Base-by-base conservation (phyloP, 2,329 filamentous ascomycete genomes). In the Rhexocercosporidium sp. region DNA sequence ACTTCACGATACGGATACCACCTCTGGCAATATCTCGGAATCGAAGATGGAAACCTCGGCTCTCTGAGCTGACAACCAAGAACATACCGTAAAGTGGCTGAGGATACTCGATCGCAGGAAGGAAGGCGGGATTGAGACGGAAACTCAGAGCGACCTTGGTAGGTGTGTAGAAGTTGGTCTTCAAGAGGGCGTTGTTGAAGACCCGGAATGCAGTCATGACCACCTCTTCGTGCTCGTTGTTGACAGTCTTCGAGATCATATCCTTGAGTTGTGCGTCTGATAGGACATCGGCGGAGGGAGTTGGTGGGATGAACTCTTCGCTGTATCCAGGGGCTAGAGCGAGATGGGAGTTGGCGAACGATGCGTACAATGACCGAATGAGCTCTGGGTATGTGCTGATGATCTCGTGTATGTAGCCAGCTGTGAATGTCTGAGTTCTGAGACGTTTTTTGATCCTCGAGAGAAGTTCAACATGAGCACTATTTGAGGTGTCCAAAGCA, bases 81-180 rank as follows among this genome's bases (percentile, higher is more conserved):
- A 99, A 99, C 96, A 99, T 99, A 71, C 96, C 96, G 75, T 96
- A 99, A 9, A 99, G 85, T 7, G 90, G 93, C 79, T 95, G 93
- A 53, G 96, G 92, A 79, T 99, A 99, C 81, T 99, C 96, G 62
- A 94, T 89, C 69, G 91, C 86, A 4, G 96, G 96, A 44, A 99
- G 84, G 86, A 99, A 99, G 47, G 83, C 86, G 7, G 94, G 93
- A 77, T 97, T 91, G 69, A 99, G 83, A 64, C 96, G 92, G 88
- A 99, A 99, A 83, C 94, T 97, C 73, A 99, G 86, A 11, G 96
- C 96, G 46, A 99, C 95, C 86, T 99, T 99, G 71, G 96, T 99
- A 0, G 96, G 96, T 0, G 96, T 99, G 78, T 89, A 90, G 79
- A 89, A 91, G 84, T 99, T 99, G 74, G 96, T 99, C 88, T 98